Percentiles rank a stretch among this genome's conserved stretches.
Conservation (phyloP, 2,329 filamentous ascomycete species). For the Aspergillus sp. region DNA sequence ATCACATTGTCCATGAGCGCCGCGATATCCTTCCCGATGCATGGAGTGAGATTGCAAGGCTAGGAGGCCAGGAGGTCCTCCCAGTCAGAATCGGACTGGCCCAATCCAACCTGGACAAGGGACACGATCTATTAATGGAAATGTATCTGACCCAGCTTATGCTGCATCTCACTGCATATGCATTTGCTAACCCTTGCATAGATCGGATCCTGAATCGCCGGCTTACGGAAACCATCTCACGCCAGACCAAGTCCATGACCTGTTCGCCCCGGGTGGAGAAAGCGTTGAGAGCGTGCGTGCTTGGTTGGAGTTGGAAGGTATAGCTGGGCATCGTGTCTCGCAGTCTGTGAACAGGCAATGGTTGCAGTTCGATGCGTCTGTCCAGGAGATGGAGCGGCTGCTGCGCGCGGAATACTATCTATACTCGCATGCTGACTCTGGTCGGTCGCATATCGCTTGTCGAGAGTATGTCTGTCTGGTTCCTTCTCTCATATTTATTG, state of each 20-base stretch:
- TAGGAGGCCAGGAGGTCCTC: conserved; percentile 36
- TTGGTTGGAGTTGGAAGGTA: conserved; percentile 57
- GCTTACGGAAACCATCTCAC: conserved; percentile 47
- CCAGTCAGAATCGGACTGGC: conserved; percentile 49
- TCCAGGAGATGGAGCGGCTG: conserved; percentile 54
- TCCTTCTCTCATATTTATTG: too few species aligned
- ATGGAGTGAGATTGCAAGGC: conserved; percentile 41
- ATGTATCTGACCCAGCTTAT: not conserved
- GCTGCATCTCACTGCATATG: not conserved
- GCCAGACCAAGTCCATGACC: conserved; percentile 42
- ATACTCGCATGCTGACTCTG: conserved; percentile 43
- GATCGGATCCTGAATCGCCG: conserved; percentile 43
- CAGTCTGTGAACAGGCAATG: conserved; percentile 55
- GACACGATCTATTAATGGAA: conserved; percentile 37
- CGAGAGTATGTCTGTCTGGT: conserved; percentile 36
- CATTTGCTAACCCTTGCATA: conserved; percentile 3
- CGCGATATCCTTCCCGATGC: conserved; percentile 30
- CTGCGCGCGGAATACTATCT: conserved; percentile 55
- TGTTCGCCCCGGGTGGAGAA: conserved; percentile 44
- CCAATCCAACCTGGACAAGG: conserved; percentile 47
- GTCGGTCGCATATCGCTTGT: conserved; percentile 30
- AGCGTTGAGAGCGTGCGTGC: conserved; percentile 51
- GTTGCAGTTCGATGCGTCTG: conserved; percentile 56
- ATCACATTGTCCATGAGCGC: conserved; percentile 47
- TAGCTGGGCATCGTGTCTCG: conserved; percentile 48